Conservation (phyloP, 2,329 filamentous ascomycete species). For the Ophiostoma tasmaniense region DNA sequence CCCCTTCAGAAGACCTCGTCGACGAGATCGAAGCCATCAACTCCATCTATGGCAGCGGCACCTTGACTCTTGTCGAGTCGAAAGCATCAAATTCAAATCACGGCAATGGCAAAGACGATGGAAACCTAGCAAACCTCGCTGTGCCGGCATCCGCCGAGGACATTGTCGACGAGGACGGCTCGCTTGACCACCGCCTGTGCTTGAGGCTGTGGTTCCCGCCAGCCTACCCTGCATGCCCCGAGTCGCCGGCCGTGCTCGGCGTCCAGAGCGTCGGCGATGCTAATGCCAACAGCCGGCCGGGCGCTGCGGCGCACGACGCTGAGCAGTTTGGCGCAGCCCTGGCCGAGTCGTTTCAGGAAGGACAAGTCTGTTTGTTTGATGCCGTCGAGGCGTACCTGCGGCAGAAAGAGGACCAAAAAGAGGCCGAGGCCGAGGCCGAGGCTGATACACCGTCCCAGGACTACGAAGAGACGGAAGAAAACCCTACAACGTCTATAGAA, state of each 20-base stretch:
- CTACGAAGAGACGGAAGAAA: not conserved
- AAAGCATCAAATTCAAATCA: constrained; percentile 22
- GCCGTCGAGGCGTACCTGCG: constrained; percentile 65
- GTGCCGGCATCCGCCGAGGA: constrained; percentile 45
- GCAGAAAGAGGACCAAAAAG: constrained; percentile 20
- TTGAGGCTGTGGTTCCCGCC: constrained; percentile 60
- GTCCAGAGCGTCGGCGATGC: constrained; percentile 69
- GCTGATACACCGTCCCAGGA: constrained; percentile 6
- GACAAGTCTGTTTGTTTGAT: constrained; percentile 81
- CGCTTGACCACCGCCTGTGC: constrained; percentile 37
- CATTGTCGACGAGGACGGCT: constrained; percentile 24
- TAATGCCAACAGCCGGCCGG: constrained; percentile 39
- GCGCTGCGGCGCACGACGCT: constrained; percentile 65
- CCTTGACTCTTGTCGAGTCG: constrained; percentile 37
- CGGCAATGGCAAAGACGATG: constrained; percentile 20
- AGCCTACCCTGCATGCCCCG: constrained; percentile 57
- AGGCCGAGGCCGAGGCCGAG: constrained; percentile 22
- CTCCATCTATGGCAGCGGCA: constrained; percentile 69
- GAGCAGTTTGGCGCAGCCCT: constrained; percentile 60
- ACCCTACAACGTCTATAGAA: not conserved
- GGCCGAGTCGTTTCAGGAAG: constrained; percentile 58
- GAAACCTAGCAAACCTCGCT: constrained; percentile 47
- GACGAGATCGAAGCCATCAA: constrained; percentile 78
- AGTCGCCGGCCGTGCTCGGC: constrained; percentile 63
- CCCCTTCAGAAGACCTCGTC: constrained; percentile 45